Evolutionary conservation across 345 rosid genomes (phyloP), one percentile per base, ranked within the genome.

Genomic region (Triadica sebifera): DNA sequence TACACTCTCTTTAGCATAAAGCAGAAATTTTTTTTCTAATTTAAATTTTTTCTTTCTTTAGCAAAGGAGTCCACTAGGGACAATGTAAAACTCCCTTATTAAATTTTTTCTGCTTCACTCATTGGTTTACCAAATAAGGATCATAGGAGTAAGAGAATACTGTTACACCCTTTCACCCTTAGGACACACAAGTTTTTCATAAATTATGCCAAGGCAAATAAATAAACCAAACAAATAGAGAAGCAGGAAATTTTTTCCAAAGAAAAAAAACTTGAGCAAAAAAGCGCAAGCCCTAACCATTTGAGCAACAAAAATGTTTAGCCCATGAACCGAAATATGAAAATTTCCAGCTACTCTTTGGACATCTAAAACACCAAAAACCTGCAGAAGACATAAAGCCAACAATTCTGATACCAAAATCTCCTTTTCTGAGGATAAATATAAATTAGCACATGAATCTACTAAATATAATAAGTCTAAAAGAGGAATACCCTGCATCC

Each of bases 291-390:
- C 29, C 73, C 93, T 59, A 51, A 95, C 99, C 98, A 86, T 87
- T 80, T 96, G 98, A 75, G 99, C 98, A 78, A 91, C 97, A 82
- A 91, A 90, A 39, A 93, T 89, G 81, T 90, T 96, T 79, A 96
- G 81, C 55, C 98, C 97, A 77, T 93, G 99, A 75, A 96, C 97
- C 75, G 99, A 96, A 56, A 96, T 84, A 79, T 96, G 99, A 82
- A 96, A 96, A 85, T 96, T 96, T 80, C 98, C 99, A 76, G 99
- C 97, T 77, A 96, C 99, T 62, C 98, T 86, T 86, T 96, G 99
- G 66, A 93, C 98, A 86, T 96, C 98, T 56, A 96, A 78, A 75
- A 87, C 86, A 64, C 99, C 99, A 78, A 89, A 91, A 65, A 96
- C 97, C 98, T 93, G 86, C 76, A 83, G 45, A 65, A 81, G 79